These are phyloP conservation scores for Auricularia cornea DNA, from an alignment of 768 basidiomycete genomes.

Conservation along the genomic window DNA sequence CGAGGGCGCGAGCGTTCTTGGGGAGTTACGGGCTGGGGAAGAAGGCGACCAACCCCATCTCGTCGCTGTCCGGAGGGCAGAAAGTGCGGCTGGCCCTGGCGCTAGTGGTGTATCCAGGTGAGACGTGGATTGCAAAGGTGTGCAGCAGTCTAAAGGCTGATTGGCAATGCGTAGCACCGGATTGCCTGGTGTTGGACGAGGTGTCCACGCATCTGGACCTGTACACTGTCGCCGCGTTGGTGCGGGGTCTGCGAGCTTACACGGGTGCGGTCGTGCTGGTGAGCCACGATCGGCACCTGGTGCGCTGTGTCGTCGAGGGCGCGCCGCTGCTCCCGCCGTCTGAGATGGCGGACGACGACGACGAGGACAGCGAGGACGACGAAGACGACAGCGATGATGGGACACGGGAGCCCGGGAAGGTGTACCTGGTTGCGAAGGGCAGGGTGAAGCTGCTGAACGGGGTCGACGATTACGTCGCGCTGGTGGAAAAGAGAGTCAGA, in stretches of 20 bases:
- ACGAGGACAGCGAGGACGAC: conserved; percentile 17
- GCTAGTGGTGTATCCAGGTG: conserved; percentile 36
- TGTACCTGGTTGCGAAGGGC: conserved; percentile 18
- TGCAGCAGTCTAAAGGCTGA: too few species aligned
- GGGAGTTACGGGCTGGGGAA: conserved; percentile 39
- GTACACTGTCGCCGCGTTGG: conserved; percentile 49
- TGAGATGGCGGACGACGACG: conserved; percentile 12
- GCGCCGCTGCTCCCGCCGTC: neutral
- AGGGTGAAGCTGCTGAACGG: conserved; percentile 17
- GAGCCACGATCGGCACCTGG: conserved; percentile 47
- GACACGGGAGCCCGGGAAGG: neutral
- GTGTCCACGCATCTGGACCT: conserved; percentile 64
- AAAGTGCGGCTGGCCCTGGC: conserved; percentile 52
- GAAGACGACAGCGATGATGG: conserved; percentile 12
- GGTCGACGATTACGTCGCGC: conserved; percentile 23
- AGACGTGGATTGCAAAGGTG: neutral
- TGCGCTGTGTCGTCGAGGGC: conserved; percentile 14
- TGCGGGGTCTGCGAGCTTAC: conserved; percentile 41
- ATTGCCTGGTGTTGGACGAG: conserved; percentile 45
- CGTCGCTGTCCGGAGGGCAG: conserved; percentile 47
- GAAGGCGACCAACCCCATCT: conserved; percentile 36
- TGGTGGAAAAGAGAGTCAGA: conserved; percentile 18
- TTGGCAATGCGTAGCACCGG: conserved; percentile 27
- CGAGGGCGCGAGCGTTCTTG: conserved; percentile 32
- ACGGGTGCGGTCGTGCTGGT: conserved; percentile 53